These are phyloP conservation scores for Annulohypoxylon stygium DNA, from an alignment of 495 filamentous ascomycete genomes.

Conservation along the genomic window DNA sequence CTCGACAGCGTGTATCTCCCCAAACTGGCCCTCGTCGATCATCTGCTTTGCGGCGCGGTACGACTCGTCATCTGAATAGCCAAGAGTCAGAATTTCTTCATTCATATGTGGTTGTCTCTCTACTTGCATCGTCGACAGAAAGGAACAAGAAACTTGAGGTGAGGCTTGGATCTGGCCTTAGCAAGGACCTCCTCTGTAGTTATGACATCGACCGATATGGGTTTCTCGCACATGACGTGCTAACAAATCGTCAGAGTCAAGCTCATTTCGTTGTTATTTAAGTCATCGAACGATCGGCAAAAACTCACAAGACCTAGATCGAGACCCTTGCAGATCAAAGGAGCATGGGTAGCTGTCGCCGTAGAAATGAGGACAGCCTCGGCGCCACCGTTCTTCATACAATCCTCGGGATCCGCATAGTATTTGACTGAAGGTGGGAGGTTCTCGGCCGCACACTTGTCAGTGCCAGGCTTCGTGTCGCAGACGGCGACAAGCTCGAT, in stretches of 20 bases:
- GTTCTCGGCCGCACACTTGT: not conserved
- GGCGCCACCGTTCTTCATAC: not conserved
- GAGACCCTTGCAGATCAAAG: not conserved
- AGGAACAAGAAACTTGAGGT: not conserved
- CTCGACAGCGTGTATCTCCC: not conserved
- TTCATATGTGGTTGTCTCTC: too few relatives aligned
- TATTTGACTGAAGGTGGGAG: not conserved
- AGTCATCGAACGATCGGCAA: not conserved
- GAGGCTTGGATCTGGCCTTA: not conserved
- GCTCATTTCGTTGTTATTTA: not conserved
- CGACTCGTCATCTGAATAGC: not conserved
- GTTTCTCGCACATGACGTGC: not conserved
- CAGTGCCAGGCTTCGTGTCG: not conserved
- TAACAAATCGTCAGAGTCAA: not conserved
- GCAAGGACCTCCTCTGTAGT: not conserved
- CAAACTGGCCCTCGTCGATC: not conserved
- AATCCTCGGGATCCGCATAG: slow-evolving; percentile 1
- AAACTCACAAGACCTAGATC: not conserved
- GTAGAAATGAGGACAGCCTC: not conserved
- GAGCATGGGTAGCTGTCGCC: not conserved
- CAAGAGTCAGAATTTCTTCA: not conserved
- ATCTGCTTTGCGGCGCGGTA: not conserved
- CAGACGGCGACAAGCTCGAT: not conserved
- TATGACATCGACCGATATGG: not conserved
- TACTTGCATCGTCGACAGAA: not conserved